A percentile compares a stretch with the other conserved stretches of the same genome.
Evolutionary conservation across 2,329 filamentous ascomycete genomes (phyloP).

Genomic region (Hortaea sp.): DNA sequence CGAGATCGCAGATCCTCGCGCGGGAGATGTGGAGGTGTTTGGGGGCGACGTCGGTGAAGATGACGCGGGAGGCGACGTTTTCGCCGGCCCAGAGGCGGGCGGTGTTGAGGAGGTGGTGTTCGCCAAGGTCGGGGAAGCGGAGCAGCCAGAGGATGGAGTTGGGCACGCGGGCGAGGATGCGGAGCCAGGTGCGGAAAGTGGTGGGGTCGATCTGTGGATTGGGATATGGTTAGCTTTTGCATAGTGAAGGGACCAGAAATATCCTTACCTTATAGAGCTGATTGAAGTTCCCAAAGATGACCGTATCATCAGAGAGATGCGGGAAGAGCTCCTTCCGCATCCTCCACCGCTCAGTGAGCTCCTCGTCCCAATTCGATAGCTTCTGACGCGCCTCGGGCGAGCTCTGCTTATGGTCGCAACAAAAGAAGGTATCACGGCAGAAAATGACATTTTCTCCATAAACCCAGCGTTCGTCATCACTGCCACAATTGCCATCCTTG

Average conservation of each 20-base stretch:
- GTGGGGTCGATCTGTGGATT: constrained; percentile 76
- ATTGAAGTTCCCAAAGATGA: constrained; percentile 97
- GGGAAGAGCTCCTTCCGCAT: constrained; percentile 94
- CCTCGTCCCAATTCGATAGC: constrained; percentile 67
- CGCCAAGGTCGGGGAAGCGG: constrained; percentile 90
- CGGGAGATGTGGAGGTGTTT: constrained; percentile 90
- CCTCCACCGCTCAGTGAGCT: constrained; percentile 71
- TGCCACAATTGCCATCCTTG: constrained; percentile 54
- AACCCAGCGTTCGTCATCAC: constrained; percentile 63
- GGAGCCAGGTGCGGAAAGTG: constrained; percentile 89
- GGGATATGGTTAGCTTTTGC: not conserved
- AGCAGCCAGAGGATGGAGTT: constrained; percentile 91
- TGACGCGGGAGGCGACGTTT: constrained; percentile 73
- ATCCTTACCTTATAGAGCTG: constrained; percentile 87
- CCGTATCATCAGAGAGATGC: constrained; percentile 63
- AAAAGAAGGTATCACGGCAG: constrained; percentile 92
- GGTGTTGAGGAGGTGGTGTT: constrained; percentile 71
- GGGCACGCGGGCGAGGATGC: constrained; percentile 74
- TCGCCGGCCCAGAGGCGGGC: constrained; percentile 75
- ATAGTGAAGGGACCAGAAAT: not conserved
- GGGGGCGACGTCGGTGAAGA: constrained; percentile 93
- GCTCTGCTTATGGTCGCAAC: constrained; percentile 91
- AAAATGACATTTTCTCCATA: constrained; percentile 97
- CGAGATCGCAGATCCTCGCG: constrained; percentile 84
- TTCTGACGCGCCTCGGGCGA: constrained; percentile 61